phyloP scores from a whole-genome alignment of 768 basidiomycete genomes.

The Lactifluus echinatus region DNA sequence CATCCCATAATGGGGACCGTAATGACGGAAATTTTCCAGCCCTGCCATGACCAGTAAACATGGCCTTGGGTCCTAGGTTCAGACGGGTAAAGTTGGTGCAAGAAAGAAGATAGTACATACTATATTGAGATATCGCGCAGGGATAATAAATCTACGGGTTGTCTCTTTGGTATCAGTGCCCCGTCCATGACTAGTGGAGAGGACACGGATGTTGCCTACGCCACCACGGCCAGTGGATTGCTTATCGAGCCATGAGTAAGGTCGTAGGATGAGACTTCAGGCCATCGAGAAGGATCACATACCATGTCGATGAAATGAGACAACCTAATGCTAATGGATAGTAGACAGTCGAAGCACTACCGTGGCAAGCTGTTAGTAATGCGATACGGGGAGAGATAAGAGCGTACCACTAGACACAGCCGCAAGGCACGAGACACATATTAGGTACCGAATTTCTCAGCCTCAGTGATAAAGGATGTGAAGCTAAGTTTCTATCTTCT shows the following conservation, averaged over 20 bases:
- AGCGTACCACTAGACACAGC: too few species aligned
- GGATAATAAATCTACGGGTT: conserved; percentile 51
- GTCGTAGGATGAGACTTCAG: background rate
- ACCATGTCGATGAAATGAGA: background rate
- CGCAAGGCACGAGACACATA: too few species aligned
- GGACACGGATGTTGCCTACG: conserved; percentile 53
- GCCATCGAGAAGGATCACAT: background rate
- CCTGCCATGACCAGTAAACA: conserved; percentile 71
- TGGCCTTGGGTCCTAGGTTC: conserved; percentile 26
- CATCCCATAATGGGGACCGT: conserved; percentile 61
- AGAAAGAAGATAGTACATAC: conserved; percentile 25
- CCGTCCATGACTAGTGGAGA: conserved; percentile 25
- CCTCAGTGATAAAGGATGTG: too few species aligned
- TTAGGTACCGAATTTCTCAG: too few species aligned
- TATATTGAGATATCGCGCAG: conserved; percentile 27
- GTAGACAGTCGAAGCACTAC: background rate
- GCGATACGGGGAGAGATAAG: too few species aligned
- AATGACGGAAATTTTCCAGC: conserved; percentile 81
- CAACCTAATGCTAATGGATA: background rate
- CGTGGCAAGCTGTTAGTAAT: too few species aligned
- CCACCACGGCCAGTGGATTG: conserved; percentile 63
- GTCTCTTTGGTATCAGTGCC: conserved; percentile 31
- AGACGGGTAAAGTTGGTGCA: too few species aligned
- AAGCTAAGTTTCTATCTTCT: too few species aligned
- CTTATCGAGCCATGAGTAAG: conserved; percentile 23